Percentiles rank a stretch among this genome's conserved stretches.
phyloP scores from a whole-genome alignment of 495 filamentous ascomycete species.

The Penicillium angulare region DNA sequence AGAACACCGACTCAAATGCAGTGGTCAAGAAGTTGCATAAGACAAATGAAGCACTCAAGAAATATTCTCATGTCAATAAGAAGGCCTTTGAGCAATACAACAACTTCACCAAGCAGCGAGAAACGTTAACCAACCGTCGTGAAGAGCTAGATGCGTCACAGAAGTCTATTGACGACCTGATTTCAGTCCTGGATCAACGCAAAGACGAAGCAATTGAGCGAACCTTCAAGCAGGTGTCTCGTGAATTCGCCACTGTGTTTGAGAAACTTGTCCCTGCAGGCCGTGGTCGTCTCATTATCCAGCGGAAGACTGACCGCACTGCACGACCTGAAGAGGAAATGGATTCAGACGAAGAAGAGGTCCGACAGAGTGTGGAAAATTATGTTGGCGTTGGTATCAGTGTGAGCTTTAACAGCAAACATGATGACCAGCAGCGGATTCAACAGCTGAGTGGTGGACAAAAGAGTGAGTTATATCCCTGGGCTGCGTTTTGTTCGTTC shows the following conservation, averaged over 20 bases:
- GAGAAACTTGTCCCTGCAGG: constrained; percentile 93
- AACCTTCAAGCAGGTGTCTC: constrained; percentile 95
- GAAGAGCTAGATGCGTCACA: constrained; percentile 82
- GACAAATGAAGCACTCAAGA: constrained; percentile 90
- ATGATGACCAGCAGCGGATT: constrained; percentile 96
- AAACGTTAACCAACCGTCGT: constrained; percentile 74
- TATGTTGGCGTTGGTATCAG: constrained; percentile 98
- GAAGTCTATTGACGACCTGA: constrained; percentile 83
- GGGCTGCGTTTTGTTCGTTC: background rate
- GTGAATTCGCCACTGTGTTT: constrained; percentile 89
- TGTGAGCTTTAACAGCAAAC: constrained; percentile 97
- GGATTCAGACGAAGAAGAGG: constrained; percentile 59
- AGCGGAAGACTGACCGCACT: constrained; percentile 77
- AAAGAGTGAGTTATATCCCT: constrained; percentile 66
- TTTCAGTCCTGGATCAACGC: constrained; percentile 81
- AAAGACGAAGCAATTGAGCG: constrained; percentile 94
- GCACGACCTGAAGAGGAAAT: constrained; percentile 62
- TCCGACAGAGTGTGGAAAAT: constrained; percentile 78
- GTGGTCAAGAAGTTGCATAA: constrained; percentile 87
- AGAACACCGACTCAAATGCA: constrained; percentile 71
- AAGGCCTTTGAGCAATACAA: constrained; percentile 99
- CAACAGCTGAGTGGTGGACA: constrained; percentile 96
- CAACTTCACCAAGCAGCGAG: constrained; percentile 89
- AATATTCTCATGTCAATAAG: constrained; percentile 97
- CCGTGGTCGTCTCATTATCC: constrained; percentile 87